phyloP scores from a whole-genome alignment of 2,329 filamentous ascomycete genomes.

The Colletotrichum sojae region DNA sequence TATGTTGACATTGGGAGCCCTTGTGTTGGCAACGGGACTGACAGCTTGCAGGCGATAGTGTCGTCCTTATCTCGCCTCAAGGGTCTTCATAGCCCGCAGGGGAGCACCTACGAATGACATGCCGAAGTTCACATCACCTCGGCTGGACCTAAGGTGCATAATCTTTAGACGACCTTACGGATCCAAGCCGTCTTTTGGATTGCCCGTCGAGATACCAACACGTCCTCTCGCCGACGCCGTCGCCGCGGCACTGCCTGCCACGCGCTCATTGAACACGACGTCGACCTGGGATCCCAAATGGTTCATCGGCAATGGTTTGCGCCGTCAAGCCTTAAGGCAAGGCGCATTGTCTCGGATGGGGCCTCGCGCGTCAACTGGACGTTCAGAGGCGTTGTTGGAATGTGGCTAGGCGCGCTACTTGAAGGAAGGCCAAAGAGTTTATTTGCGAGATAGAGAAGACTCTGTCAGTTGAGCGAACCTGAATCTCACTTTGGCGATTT shows the following conservation, averaged over 20 bases:
- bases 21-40: conserved; percentile 37
- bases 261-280: neutral
- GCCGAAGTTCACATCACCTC: too few relatives aligned
- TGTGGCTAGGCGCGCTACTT: neutral
- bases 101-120: neutral
- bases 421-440: neutral
- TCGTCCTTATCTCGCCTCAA: conserved; percentile 79
- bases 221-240: neutral
- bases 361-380: neutral
- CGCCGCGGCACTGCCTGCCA: neutral
- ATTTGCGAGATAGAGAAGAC: conserved; percentile 21
- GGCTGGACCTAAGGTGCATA: too few relatives aligned
- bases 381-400: neutral
- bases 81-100: conserved; percentile 54
- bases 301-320: neutral
- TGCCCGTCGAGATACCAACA: neutral
- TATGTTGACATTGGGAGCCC: conserved; percentile 55
- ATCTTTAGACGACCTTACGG: neutral
- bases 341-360: neutral
- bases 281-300: neutral
- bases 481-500: neutral
- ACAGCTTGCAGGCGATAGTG: conserved; percentile 73
- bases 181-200: neutral
- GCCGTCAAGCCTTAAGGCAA: neutral
- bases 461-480: conserved; percentile 6